phyloP scores from a whole-genome alignment of 345 rosid genomes.

The Eucalyptus brandiana region DNA sequence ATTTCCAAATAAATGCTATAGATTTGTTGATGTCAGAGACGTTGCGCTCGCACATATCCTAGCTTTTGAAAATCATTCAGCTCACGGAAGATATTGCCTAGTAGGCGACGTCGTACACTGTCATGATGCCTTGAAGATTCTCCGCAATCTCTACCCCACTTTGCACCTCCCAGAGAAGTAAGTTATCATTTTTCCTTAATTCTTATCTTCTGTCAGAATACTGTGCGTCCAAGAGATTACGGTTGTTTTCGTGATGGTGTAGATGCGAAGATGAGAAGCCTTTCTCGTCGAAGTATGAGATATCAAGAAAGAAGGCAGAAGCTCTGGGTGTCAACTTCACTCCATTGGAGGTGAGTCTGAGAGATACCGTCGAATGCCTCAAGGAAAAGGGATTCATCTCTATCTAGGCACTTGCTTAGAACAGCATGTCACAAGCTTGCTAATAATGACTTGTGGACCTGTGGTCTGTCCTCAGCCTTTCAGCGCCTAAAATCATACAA shows the following conservation, averaged over 20 bases:
- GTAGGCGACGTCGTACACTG: not conserved
- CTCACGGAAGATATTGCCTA: not conserved
- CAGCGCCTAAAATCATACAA: not conserved
- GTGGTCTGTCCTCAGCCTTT: not conserved
- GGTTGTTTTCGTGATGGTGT: not conserved
- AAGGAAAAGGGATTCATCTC: constrained; percentile 20
- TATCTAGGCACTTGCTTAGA: not conserved
- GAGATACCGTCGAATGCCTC: constrained; percentile 43
- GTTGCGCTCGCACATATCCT: not conserved
- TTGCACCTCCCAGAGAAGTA: not conserved
- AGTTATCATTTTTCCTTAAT: not conserved
- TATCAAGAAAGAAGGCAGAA: constrained; percentile 32
- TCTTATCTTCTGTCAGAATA: not conserved
- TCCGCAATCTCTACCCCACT: not conserved
- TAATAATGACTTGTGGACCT: not conserved
- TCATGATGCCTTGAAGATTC: not conserved
- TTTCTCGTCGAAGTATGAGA: constrained; percentile 6
- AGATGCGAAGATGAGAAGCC: constrained; percentile 21
- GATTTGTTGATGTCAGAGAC: constrained; percentile 7
- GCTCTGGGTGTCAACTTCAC: constrained; percentile 31
- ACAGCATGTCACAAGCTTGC: not conserved
- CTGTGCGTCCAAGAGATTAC: not conserved
- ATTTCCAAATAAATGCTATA: not conserved
- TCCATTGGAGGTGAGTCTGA: constrained; percentile 30
- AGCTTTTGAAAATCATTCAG: constrained; percentile 1